phyloP scores from a whole-genome alignment of 768 basidiomycete species.

The Lentinus tigrinus region DNA sequence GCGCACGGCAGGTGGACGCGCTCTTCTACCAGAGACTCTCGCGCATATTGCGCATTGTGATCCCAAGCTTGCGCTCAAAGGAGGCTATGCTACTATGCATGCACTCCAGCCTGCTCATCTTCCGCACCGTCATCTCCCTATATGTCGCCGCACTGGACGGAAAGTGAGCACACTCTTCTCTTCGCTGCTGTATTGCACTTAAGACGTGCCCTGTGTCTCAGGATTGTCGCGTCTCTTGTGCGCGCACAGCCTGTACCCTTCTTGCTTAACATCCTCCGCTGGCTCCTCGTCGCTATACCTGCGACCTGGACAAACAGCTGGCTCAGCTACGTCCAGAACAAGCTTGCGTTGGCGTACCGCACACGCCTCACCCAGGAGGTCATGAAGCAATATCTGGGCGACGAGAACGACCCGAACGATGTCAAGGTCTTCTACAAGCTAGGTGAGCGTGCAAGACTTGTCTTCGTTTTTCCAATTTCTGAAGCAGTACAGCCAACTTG shows the following conservation, averaged over 20 bases:
- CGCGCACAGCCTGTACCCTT: constrained; percentile 79
- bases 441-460: constrained; percentile 41
- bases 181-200: not conserved
- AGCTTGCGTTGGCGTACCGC: constrained; percentile 85
- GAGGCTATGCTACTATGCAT: constrained; percentile 85
- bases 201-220: constrained; percentile 27
- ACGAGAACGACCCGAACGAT: constrained; percentile 58
- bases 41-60: constrained; percentile 79
- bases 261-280: constrained; percentile 80
- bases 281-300: constrained; percentile 90
- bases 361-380: constrained; percentile 84
- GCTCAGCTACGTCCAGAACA: constrained; percentile 92
- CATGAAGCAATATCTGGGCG: constrained; percentile 80
- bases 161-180: constrained; percentile 45
- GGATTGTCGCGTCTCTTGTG: constrained; percentile 94
- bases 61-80: constrained; percentile 81
- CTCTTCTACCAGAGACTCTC: constrained; percentile 83
- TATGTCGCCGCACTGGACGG: constrained; percentile 96
- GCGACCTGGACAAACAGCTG: constrained; percentile 93
- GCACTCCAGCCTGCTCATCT: constrained; percentile 87
- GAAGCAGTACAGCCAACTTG: constrained; percentile 63
- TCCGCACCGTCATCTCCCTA: constrained; percentile 87
- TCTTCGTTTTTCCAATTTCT: not conserved
- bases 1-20: constrained; percentile 72
- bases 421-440: constrained; percentile 94